These are phyloP conservation scores for Starmerella powellii DNA, from an alignment of 805 yeast species.

Conservation along the genomic window DNA sequence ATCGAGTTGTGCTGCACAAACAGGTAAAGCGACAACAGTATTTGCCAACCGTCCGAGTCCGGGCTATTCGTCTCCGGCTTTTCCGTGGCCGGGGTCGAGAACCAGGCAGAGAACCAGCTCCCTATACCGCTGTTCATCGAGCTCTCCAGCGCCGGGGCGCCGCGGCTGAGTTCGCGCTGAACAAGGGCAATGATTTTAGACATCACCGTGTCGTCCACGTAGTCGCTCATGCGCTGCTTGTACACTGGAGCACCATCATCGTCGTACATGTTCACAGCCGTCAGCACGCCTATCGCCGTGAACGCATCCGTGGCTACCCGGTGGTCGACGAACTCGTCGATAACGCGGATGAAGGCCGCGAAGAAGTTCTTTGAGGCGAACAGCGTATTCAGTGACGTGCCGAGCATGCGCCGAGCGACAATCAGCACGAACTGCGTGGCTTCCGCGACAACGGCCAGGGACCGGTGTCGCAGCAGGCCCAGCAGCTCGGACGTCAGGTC, in stretches of 20 bases:
- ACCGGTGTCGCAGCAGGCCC: constrained; percentile 22
- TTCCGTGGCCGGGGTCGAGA: too few relatives aligned
- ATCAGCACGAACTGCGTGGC: constrained; percentile 20
- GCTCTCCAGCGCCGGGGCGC: neutral
- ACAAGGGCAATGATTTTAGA: constrained; percentile 24
- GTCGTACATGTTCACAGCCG: constrained; percentile 28
- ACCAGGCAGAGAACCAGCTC: constrained; percentile 5
- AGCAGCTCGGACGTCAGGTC: constrained; percentile 25
- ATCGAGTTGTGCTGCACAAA: constrained; percentile 29
- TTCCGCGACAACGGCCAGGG: constrained; percentile 5
- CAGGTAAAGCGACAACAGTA: constrained; percentile 26
- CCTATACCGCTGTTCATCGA: neutral
- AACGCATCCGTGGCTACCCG: constrained; percentile 29
- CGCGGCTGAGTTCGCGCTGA: constrained; percentile 20
- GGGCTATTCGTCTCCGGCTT: too few relatives aligned
- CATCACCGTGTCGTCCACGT: constrained; percentile 31
- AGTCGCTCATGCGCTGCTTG: constrained; percentile 30
- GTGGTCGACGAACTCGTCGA: constrained; percentile 23
- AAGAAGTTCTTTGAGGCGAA: constrained; percentile 31
- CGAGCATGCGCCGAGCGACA: constrained; percentile 26
- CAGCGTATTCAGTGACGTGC: constrained; percentile 28
- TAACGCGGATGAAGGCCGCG: constrained; percentile 28
- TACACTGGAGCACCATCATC: constrained; percentile 30
- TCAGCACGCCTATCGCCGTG: constrained; percentile 29
- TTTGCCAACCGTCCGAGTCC: constrained; percentile 6